These are phyloP conservation scores for Gossypium ekmanianum DNA, from an alignment of 345 rosid species.

Conservation along the genomic window DNA sequence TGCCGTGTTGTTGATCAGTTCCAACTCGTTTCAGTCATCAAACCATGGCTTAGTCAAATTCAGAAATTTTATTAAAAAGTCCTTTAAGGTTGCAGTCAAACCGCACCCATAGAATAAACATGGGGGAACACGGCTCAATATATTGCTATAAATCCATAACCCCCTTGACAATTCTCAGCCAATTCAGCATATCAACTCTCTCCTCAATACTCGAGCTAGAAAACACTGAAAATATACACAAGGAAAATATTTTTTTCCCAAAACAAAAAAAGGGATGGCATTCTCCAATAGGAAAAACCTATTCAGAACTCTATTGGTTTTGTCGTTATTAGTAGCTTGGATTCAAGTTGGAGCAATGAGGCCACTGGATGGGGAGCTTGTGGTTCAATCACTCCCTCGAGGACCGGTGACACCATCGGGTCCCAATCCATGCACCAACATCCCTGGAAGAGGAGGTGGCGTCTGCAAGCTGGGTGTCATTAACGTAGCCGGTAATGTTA, in stretches of 20 bases:
- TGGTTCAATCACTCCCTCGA: constrained; percentile 19
- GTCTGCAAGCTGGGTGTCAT: constrained; percentile 20
- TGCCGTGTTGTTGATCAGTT: constrained; percentile 28
- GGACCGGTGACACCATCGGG: constrained; percentile 15
- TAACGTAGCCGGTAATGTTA: constrained; percentile 23
- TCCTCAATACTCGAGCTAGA: neutral
- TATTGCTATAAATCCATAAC: neutral
- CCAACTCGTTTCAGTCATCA: constrained; percentile 19
- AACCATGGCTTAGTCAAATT: constrained; percentile 18
- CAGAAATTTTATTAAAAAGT: neutral
- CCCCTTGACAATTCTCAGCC: neutral
- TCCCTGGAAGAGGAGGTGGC: constrained; percentile 22
- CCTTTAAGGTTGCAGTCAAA: neutral
- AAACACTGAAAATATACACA: neutral
- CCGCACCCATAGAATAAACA: neutral
- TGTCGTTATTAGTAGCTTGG: neutral
- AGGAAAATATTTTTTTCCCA: neutral
- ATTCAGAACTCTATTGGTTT: neutral
- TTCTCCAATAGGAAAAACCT: neutral
- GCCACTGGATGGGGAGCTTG: constrained; percentile 15
- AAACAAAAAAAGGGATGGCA: neutral
- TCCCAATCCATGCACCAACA: constrained; percentile 23
- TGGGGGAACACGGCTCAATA: neutral
- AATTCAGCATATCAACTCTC: neutral
- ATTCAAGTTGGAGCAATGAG: constrained; percentile 20